Percentiles rank a stretch among this genome's conserved stretches.
phyloP scores from a whole-genome alignment of 805 yeast genomes.

The Pichia thaimueangensis region DNA sequence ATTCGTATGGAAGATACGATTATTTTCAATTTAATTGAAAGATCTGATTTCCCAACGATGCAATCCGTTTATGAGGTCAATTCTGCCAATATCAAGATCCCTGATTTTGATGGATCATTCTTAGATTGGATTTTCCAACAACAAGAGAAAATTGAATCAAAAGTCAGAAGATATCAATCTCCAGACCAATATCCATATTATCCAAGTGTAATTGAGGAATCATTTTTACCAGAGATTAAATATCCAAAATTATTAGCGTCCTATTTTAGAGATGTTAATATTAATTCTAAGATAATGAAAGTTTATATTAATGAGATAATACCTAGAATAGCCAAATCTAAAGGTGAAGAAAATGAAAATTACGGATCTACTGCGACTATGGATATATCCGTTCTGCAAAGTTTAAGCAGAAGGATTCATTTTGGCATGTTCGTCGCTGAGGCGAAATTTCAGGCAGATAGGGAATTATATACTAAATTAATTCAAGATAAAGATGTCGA shows the following conservation, averaged over 20 bases:
- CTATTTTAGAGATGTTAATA: constrained; percentile 67
- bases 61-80: constrained; percentile 64
- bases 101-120: constrained; percentile 68
- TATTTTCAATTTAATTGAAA: constrained; percentile 84
- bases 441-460: constrained; percentile 73
- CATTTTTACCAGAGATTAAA: constrained; percentile 71
- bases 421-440: constrained; percentile 98
- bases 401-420: constrained; percentile 86
- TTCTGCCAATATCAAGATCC: constrained; percentile 43
- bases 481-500: constrained; percentile 59
- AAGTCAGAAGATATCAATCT: constrained; percentile 82
- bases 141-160: constrained; percentile 69
- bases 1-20: constrained; percentile 96
- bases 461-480: constrained; percentile 53
- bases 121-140: constrained; percentile 80
- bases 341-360: constrained; percentile 77
- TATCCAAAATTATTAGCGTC: constrained; percentile 77
- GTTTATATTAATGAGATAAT: constrained; percentile 70
- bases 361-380: constrained; percentile 78
- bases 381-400: constrained; percentile 84
- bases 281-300: constrained; percentile 60
- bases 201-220: constrained; percentile 54
- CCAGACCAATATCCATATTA: constrained; percentile 93
- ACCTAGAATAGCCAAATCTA: constrained; percentile 60
- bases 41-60: constrained; percentile 79